Evolutionary conservation across 2,329 filamentous ascomycete genomes (phyloP), one percentile per base, ranked within the genome.

Genomic region (Tolypocladium guangdongense): DNA sequence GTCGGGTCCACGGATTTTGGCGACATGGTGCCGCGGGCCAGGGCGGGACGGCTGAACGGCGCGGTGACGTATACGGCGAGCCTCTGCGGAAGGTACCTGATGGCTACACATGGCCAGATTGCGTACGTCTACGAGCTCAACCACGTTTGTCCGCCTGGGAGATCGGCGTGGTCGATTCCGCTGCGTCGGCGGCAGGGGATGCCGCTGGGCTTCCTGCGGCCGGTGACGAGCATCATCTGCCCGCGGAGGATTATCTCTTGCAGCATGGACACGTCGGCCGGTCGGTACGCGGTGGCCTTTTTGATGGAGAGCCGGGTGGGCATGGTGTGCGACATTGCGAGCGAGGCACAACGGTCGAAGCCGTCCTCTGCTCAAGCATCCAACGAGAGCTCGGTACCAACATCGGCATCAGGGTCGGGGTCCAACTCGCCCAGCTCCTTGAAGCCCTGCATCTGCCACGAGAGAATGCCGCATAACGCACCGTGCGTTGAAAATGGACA

Each of bases 201-300:
- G 54, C 47, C 58, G 4, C 22, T 55, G 58, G 68, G 54, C 58
- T 60, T 60, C 51, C 78, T 52, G 57, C 68, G 45, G 2, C 76
- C 75, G 2, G 64, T 82, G 18, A 74, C 80, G 1, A 77, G 69
- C 41, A 74, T 87, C 12, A 62, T 75, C 16, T 86, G 82, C 59
- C 81, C 80, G 14, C 70, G 73, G 18, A 69, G 75, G 46, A 77
- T 86, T 2, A 63, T 87, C 7, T 74, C 77, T 3, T 78, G 81
- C 59, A 80, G 79, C 56, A 83, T 87, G 74, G 81, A 86, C 62
- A 80, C 79, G 0, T 82, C 77, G 5, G 75, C 72, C 2, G 69
- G 76, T 10, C 72, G 74, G 45, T 73, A 79, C 58, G 74, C 80
- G 7, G 69, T 86, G 51, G 82, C 81, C 18, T 75, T 80, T 33